Evolutionary conservation across 2,329 filamentous ascomycete species (phyloP).

Genomic region (Trichoderma afroharzianum): DNA sequence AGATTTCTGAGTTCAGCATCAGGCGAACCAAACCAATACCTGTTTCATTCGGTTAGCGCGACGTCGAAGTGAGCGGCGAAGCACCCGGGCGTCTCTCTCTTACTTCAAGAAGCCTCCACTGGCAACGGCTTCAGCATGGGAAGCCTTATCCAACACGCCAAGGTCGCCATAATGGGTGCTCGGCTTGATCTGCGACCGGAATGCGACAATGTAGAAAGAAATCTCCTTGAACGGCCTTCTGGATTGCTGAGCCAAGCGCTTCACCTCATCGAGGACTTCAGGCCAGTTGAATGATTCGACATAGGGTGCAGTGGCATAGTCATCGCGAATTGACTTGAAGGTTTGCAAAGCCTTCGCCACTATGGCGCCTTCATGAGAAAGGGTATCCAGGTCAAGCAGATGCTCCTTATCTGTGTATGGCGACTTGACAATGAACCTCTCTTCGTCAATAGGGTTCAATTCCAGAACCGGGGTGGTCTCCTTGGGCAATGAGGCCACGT

Average conservation of each 20-base stretch:
- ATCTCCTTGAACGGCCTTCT: conserved; percentile 55
- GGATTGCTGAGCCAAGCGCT: conserved; percentile 44
- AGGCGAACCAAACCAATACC: conserved; percentile 83
- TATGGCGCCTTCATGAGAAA: conserved; percentile 63
- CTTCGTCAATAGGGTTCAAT: conserved; percentile 21
- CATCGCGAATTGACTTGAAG: conserved; percentile 58
- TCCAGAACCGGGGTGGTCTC: conserved; percentile 28
- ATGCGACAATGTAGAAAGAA: conserved; percentile 80
- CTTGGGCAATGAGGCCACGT: conserved; percentile 25
- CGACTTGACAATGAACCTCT: conserved; percentile 58
- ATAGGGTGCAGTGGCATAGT: conserved; percentile 78
- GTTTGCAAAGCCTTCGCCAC: conserved; percentile 67
- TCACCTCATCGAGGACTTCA: conserved; percentile 57
- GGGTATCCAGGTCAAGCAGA: conserved; percentile 65
- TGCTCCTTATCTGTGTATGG: conserved; percentile 71
- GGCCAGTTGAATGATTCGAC: conserved; percentile 73
- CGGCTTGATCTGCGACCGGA: conserved; percentile 68
- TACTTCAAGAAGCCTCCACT: conserved; percentile 80
- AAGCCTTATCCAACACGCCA: conserved; percentile 69
- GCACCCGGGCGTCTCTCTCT: conserved; percentile 24
- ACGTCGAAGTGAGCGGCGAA: neutral
- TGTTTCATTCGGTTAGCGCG: conserved; percentile 30
- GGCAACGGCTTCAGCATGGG: conserved; percentile 73
- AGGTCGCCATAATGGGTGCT: conserved; percentile 66
- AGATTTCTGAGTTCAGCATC: conserved; percentile 70